Conservation (phyloP, 148 eudicot genomes). For the Amaranthus cruentus region DNA sequence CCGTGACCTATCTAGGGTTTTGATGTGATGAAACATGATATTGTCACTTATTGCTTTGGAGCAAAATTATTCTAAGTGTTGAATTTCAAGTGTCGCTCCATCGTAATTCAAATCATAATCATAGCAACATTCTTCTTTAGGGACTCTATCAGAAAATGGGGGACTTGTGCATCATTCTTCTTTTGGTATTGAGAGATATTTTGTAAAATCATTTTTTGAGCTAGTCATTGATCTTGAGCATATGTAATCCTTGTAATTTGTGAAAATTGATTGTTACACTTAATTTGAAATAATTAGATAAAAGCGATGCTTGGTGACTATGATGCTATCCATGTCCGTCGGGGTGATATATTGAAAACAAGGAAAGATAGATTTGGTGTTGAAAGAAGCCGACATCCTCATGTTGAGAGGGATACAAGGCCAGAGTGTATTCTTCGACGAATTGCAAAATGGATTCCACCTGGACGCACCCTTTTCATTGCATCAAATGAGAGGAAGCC, state of each 20-base stretch:
- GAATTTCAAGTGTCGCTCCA: neutral
- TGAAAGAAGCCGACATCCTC: constrained; percentile 70
- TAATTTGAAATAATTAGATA: constrained; percentile 40
- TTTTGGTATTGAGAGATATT: too few relatives aligned
- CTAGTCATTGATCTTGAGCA: too few relatives aligned
- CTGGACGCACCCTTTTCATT: constrained; percentile 74
- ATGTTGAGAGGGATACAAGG: constrained; percentile 83
- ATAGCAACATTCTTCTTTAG: neutral
- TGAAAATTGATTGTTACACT: too few relatives aligned
- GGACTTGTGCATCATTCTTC: constrained; percentile 2
- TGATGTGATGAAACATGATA: neutral
- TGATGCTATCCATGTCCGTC: constrained; percentile 95
- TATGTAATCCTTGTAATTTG: too few relatives aligned
- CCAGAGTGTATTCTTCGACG: constrained; percentile 80
- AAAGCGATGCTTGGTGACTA: constrained; percentile 81
- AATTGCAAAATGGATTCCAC: constrained; percentile 77
- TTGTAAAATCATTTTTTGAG: too few relatives aligned
- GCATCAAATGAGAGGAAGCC: constrained; percentile 92
- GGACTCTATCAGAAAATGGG: neutral
- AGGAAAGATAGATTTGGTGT: constrained; percentile 87
- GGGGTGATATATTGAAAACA: constrained; percentile 83
- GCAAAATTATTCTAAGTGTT: neutral
- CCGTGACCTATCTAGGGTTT: neutral
- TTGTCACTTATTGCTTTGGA: constrained; percentile 3
- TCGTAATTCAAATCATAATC: neutral